These are phyloP conservation scores for Hamamelis virginiana DNA, from an alignment of 164 flowering plant species.

Conservation along the genomic window DNA sequence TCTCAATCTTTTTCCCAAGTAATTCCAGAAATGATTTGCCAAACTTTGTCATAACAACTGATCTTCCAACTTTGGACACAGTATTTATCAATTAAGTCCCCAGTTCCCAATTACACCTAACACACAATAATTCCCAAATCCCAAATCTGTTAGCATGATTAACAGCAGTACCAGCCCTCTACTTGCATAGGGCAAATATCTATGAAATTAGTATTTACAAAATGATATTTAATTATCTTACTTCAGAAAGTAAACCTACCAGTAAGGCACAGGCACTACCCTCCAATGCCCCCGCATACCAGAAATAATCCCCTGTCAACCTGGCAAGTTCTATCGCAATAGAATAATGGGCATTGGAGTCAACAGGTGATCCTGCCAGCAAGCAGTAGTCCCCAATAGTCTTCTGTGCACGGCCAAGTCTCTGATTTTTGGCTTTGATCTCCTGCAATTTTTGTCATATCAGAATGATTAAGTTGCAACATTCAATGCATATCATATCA, in stretches of 20 bases:
- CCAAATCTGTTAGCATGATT: background rate
- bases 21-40: background rate
- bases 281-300: constrained; percentile 99
- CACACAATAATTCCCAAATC: background rate
- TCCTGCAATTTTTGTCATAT: constrained; percentile 49
- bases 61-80: background rate
- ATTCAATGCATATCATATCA: background rate
- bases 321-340: constrained; percentile 94
- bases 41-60: background rate
- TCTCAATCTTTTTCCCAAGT: background rate
- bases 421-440: constrained; percentile 89
- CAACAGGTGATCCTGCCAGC: constrained; percentile 98
- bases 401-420: constrained; percentile 96
- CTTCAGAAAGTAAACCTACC: constrained; percentile 41
- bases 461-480: constrained; percentile 5
- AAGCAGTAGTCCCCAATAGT: constrained; percentile 98
- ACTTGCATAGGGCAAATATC: background rate
- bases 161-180: background rate
- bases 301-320: constrained; percentile 91
- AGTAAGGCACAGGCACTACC: constrained; percentile 96
- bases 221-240: constrained; percentile 1
- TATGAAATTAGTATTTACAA: background rate
- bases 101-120: background rate
- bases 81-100: background rate
- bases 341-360: constrained; percentile 97